Conservation (phyloP, 768 basidiomycete genomes). For the Psilocybe azurescens region DNA sequence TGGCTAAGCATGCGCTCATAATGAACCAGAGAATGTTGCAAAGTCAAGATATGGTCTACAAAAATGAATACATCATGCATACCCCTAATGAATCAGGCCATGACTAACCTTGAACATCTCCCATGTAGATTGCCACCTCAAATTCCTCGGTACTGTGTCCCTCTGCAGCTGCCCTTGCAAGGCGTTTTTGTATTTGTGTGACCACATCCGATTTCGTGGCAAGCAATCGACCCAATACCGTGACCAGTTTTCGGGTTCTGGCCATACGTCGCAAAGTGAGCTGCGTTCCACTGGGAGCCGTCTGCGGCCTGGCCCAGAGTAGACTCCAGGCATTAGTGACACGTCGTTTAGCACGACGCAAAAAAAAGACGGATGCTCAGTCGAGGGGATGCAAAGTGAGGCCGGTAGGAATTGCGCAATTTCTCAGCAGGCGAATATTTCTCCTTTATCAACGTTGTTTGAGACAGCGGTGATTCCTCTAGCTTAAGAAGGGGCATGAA, state of each 20-base stretch:
- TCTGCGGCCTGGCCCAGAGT: constrained; percentile 20
- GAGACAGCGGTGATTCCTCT: background rate
- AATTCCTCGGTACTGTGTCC: constrained; percentile 51
- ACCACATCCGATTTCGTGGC: constrained; percentile 86
- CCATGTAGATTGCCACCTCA: constrained; percentile 87
- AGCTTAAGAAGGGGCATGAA: background rate
- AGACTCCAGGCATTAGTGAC: constrained; percentile 29
- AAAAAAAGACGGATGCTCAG: constrained; percentile 39
- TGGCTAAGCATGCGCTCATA: constrained; percentile 90
- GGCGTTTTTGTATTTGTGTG: constrained; percentile 76
- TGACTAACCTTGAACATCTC: constrained; percentile 84
- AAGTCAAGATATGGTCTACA: constrained; percentile 88
- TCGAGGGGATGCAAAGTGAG: constrained; percentile 38
- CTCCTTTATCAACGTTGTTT: constrained; percentile 18
- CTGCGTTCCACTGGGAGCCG: constrained; percentile 39
- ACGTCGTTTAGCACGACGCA: constrained; percentile 41
- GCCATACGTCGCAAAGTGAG: constrained; percentile 79
- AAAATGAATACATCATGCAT: constrained; percentile 12
- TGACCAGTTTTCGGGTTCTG: constrained; percentile 76
- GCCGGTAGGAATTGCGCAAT: constrained; percentile 29
- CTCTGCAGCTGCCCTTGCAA: constrained; percentile 45
- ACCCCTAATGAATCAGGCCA: background rate
- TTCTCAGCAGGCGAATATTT: constrained; percentile 25
- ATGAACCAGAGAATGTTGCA: constrained; percentile 84
- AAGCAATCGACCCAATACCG: constrained; percentile 75